A percentile compares a stretch with the other conserved stretches of the same genome.
Evolutionary conservation across 2,329 filamentous ascomycete species (phyloP).

Genomic region (Triangularia verruculosa): DNA sequence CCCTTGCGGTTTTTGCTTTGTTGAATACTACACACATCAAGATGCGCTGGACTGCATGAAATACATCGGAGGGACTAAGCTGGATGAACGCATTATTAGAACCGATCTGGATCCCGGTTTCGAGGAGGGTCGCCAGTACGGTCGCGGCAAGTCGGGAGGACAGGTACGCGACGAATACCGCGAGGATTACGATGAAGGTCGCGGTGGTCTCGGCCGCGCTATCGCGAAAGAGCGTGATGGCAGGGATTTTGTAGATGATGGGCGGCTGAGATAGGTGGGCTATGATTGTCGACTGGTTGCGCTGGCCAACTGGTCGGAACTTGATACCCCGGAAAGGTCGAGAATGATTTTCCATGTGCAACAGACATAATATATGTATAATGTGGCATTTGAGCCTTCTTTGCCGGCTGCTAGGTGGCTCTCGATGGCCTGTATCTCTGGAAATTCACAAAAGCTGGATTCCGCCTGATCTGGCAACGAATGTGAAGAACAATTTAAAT

Average conservation of each 20-base stretch:
- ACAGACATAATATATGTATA: neutral
- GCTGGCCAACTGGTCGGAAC: neutral
- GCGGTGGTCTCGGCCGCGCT: conserved; percentile 83
- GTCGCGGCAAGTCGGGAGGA: conserved; percentile 89
- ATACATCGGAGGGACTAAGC: conserved; percentile 95
- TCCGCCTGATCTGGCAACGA: neutral
- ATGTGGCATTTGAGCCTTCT: neutral
- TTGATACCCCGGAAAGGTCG: neutral
- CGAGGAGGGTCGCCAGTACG: conserved; percentile 92
- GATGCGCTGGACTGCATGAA: conserved; percentile 98
- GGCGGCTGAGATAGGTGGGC: conserved; percentile 23
- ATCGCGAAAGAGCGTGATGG: conserved; percentile 36
- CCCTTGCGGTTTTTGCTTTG: conserved; percentile 98
- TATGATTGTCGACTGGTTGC: neutral
- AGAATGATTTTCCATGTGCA: neutral
- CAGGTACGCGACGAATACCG: conserved; percentile 98
- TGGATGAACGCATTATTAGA: conserved; percentile 94
- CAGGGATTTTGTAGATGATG: conserved; percentile 21
- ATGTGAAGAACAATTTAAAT: neutral
- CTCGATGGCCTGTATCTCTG: neutral
- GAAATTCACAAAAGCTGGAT: neutral
- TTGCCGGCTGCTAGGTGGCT: neutral
- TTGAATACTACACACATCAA: conserved; percentile 97
- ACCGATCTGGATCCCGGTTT: conserved; percentile 96
- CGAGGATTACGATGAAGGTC: conserved; percentile 92